Conservation (phyloP, 2,329 filamentous ascomycete species). For the Eurotiales sp. region DNA sequence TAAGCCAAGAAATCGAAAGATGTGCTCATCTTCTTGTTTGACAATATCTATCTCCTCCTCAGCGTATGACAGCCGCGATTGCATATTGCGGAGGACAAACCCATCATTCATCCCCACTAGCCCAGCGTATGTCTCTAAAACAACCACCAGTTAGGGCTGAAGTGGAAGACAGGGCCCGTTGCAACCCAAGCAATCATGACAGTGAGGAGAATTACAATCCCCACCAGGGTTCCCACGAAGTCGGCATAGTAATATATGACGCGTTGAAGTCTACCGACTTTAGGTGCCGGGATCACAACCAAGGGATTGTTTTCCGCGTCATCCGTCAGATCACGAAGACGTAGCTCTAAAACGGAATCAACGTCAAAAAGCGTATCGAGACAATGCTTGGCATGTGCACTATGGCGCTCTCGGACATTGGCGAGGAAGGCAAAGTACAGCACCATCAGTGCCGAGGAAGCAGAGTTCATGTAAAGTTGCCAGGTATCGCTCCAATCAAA, state of each 20-base stretch:
- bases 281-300: slow-evolving; percentile 30
- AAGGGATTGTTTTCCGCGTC: slow-evolving; percentile 28
- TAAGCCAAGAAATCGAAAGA: slow-evolving; percentile 9
- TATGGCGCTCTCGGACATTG: slow-evolving; percentile 21
- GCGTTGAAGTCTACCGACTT: slow-evolving; percentile 32
- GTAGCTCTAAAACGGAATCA: slow-evolving; percentile 17
- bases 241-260: slow-evolving; percentile 38
- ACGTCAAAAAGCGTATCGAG: slow-evolving; percentile 21
- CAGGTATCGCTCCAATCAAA: slow-evolving; percentile 3
- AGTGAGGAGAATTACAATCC: slow-evolving; percentile 35
- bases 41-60: slow-evolving; percentile 16
- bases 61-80: slow-evolving; percentile 26
- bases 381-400: slow-evolving; percentile 15
- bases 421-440: slow-evolving; percentile 31
- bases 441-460: slow-evolving; percentile 42
- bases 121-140: slow-evolving; percentile 48
- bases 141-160: slow-evolving; percentile 46
- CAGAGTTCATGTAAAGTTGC: slow-evolving; percentile 30
- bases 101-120: slow-evolving; percentile 45
- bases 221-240: slow-evolving; percentile 41
- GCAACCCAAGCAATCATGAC: slow-evolving; percentile 38
- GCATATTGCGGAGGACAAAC: slow-evolving; percentile 46
- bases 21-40: slow-evolving; percentile 14
- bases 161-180: slow-evolving; percentile 38
- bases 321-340: slow-evolving; percentile 18